Evolutionary conservation across 805 yeast species (phyloP).

Genomic region (Candida succiphila): DNA sequence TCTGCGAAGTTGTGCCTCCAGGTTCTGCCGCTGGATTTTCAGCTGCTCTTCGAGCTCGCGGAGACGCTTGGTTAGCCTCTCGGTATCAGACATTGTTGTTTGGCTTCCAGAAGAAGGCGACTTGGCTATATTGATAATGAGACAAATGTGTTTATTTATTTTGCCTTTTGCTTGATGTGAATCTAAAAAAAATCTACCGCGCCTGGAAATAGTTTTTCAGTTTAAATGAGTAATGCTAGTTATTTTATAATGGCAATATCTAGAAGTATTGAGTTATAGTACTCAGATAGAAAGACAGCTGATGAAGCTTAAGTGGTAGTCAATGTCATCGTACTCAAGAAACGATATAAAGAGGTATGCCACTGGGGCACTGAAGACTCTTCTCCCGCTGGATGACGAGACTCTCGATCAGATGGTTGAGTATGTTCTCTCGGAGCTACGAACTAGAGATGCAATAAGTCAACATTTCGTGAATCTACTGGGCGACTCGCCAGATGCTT

Average conservation of each 20-base stretch:
- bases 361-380: conserved; percentile 12
- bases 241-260: no score
- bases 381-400: conserved; percentile 52
- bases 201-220: not conserved
- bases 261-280: no score
- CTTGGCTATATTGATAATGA: no score
- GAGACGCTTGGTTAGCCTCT: conserved; percentile 9
- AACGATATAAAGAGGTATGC: conserved; percentile 16
- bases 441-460: conserved; percentile 35
- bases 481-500: conserved; percentile 47
- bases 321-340: conserved; percentile 13
- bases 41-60: conserved; percentile 11
- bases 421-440: conserved; percentile 34
- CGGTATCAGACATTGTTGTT: conserved; percentile 13
- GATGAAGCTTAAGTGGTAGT: no score
- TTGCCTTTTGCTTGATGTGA: no score
- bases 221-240: not conserved
- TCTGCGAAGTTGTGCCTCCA: conserved; percentile 11
- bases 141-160: no score
- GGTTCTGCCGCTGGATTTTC: conserved; percentile 6
- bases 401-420: conserved; percentile 44
- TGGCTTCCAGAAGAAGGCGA: no score
- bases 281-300: no score
- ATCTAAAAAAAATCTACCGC: not conserved
- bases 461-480: conserved; percentile 44